phyloP scores from a whole-genome alignment of 148 eudicot genomes.

The Vaccinium corymbosum region DNA sequence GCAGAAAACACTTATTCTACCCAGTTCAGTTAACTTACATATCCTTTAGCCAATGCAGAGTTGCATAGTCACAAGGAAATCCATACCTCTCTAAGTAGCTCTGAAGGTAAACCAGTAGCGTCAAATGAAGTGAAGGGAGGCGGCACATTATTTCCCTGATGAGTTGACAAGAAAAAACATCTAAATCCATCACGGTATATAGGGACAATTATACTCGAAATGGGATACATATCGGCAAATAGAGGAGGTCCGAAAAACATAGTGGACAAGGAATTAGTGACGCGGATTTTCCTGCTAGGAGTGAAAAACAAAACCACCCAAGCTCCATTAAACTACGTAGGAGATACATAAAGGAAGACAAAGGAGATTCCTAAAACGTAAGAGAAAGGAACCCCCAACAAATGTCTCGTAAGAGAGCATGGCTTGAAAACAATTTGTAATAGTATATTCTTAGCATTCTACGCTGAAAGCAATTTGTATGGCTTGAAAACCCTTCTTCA shows the following conservation, averaged over 20 bases:
- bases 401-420: not conserved
- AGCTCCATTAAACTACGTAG: not conserved
- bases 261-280: not conserved
- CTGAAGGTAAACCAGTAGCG: conserved; percentile 73
- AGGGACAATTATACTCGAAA: not conserved
- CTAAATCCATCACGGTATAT: not conserved
- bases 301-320: not conserved
- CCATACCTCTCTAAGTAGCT: conserved; percentile 79
- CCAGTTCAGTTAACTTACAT: conserved; percentile 30
- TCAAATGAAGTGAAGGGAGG: conserved; percentile 77
- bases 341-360: not conserved
- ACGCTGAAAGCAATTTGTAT: not conserved
- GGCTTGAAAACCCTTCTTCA: not conserved
- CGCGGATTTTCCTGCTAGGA: not conserved
- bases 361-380: not conserved
- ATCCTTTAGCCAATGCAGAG: conserved; percentile 16
- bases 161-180: not conserved
- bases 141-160: conserved; percentile 80
- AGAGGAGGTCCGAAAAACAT: not conserved
- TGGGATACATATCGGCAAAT: not conserved
- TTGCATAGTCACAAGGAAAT: conserved; percentile 22
- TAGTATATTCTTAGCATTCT: not conserved
- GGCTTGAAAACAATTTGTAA: no score
- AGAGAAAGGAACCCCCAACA: not conserved
- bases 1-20: conserved; percentile 33